Evolutionary conservation across 768 basidiomycete species (phyloP), one percentile per base, ranked within the genome.

Genomic region (Ramaria rubella): DNA sequence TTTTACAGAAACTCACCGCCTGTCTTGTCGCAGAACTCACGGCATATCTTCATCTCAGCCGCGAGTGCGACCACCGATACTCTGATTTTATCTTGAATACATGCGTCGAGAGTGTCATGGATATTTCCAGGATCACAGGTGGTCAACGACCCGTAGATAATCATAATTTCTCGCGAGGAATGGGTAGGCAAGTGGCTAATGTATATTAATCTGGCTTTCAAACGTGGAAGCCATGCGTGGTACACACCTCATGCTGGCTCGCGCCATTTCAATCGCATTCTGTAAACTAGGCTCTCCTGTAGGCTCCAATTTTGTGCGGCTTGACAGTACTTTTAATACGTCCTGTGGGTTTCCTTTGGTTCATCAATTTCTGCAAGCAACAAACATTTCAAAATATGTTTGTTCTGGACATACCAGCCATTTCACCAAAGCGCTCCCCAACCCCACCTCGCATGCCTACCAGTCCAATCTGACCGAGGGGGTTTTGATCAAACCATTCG

Each of bases 401-500:
- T n/a, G 21, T 5, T 6, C 29, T 23, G 26, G 5, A 63, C 81
- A 48, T 65, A 92, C 94, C 95, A 63, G 94, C 90, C 85, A 99
- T 90, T 59, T 93, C 89, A 1, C 90, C 83, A 40, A 98, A 73
- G 3, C 90, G 81, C 69, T 98, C 96, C 0, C 93, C 94, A 23
- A 97, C 69, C 0, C 96, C 92, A 31, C 90, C 83, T 23, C 94
- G 77, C 82, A 98, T 92, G 5, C 90, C 92, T 17, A 98, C 91
- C 29, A 98, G 74, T 1, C 94, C 95, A 61, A 99, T 90, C 71
- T 98, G 96, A 21, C 95, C 94, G 12, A 99, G 77, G 1, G 96
- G 96, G 65, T 99, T 99, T 73, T 98, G 96, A 72, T 99, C 96
- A 69, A 98, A 99, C 94, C 95, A 99, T 68, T 99, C 96, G 6